Conservation (phyloP, 495 filamentous ascomycete species). For the Podospora tetraspora region DNA sequence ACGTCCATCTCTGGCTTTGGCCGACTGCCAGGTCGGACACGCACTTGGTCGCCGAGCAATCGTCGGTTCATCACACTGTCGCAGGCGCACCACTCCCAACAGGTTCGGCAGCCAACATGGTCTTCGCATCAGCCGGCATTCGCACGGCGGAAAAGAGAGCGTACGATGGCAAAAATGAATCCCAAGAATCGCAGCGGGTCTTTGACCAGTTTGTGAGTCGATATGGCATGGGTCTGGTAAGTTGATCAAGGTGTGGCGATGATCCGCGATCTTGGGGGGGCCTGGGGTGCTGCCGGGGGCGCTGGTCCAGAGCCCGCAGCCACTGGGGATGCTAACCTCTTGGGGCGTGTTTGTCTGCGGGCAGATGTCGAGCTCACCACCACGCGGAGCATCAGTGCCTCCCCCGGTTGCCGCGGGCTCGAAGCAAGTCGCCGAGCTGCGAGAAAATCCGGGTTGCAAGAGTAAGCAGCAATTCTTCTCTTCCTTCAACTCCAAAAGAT, state of each 20-base stretch:
- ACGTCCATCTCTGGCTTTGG: neutral
- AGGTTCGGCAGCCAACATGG: neutral
- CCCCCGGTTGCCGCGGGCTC: conserved; percentile 1
- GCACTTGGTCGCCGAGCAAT: too few relatives aligned
- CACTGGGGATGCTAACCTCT: conserved; percentile 12
- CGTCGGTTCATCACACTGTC: neutral
- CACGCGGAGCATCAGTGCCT: conserved; percentile 6
- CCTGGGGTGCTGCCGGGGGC: neutral
- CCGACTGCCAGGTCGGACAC: neutral
- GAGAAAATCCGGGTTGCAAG: neutral
- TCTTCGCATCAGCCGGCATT: neutral
- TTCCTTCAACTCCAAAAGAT: neutral
- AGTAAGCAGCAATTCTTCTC: neutral
- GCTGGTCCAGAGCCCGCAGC: neutral
- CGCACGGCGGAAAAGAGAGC: neutral
- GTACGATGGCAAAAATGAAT: neutral
- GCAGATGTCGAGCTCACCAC: conserved; percentile 29
- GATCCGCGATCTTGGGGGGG: neutral
- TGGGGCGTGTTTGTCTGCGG: conserved; percentile 6
- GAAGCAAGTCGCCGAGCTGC: conserved; percentile 5
- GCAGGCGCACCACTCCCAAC: neutral
- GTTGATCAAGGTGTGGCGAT: neutral
- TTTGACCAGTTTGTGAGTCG: neutral
- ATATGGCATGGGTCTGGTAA: neutral
- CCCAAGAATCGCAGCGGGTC: neutral